Base-by-base conservation (phyloP, 495 filamentous ascomycete genomes). In the Neurospora cerealis region DNA sequence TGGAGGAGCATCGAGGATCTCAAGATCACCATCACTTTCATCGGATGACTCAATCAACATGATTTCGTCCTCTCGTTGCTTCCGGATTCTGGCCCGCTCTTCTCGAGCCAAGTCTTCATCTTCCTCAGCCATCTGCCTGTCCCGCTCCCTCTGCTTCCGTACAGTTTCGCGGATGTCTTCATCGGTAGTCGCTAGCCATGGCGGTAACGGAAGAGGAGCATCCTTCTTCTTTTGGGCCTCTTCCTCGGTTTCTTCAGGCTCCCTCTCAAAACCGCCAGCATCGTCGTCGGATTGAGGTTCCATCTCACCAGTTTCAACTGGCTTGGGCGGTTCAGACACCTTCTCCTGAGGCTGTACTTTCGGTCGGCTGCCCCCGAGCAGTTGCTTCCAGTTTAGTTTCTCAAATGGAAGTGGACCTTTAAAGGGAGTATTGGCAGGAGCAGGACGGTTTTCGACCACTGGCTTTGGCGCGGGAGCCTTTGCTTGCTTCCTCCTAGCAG, bases 321-420 rank as follows among this genome's bases (percentile, higher is more conserved):
- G 69, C 5, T 70, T 75, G 4, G 71, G 41, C 69, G 76, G 72
- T 39, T 74, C 76, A n/a, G 76, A 72, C 34, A 78, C 62, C 54
- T 77, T 73, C 74, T 76, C 73, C 75, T 69, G 69, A 72, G 74
- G 69, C 48, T 82, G 66, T 77, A 82, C 85, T 78, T 87, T 90
- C 76, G 82, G 86, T 28, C 82, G 54, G 19, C 28, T 19, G 6
- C 54, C 54, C 17, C 82, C 70, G 89, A 86, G 19, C 91, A 84
- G 24, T 85, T 87, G 79, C 87, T 84, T 73, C 75, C 95, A 88
- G 77, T 93, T 88, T 2, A 99, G 84, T 66, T 91, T 93, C 79
- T 97, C 93, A 77, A 98, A 98, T 1, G 95, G 95, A 19, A 98
- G 83, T 2, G 95, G 93, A 0, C 95, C 95, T 77, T 88, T 87